Evolutionary conservation across 179 eudicot species (phyloP).

Genomic region (Amaranthus tricolor): DNA sequence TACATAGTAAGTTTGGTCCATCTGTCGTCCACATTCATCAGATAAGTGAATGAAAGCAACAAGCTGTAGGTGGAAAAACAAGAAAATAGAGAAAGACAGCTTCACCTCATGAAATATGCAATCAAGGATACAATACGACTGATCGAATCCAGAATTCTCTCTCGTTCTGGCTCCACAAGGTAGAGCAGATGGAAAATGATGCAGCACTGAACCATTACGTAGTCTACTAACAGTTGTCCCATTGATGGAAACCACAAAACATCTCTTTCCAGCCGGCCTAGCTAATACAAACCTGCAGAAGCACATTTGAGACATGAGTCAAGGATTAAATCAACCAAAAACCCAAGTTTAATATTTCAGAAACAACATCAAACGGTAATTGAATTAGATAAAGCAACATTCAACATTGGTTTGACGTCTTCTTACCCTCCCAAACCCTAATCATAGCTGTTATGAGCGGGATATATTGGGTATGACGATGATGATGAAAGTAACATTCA

Average conservation of each 20-base stretch:
- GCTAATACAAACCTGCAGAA: conserved; percentile 75
- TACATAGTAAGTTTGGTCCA: conserved; percentile 91
- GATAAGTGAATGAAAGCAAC: conserved; percentile 2
- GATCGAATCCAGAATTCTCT: conserved; percentile 57
- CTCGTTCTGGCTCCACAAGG: conserved; percentile 82
- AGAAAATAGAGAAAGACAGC: conserved; percentile 4
- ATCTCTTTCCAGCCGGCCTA: conserved; percentile 94
- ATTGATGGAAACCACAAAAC: conserved; percentile 92
- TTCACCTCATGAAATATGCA: conserved; percentile 95
- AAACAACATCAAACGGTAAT: too few species aligned
- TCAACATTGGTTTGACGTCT: too few species aligned
- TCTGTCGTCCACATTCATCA: conserved; percentile 41
- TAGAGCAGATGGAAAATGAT: conserved; percentile 87
- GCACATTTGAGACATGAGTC: background rate
- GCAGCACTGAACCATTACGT: conserved; percentile 79
- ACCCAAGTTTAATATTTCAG: background rate
- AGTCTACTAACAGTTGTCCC: conserved; percentile 90
- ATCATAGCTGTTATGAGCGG: too few species aligned
- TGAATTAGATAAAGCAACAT: too few species aligned
- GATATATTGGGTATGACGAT: too few species aligned
- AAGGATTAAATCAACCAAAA: background rate
- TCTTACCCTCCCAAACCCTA: too few species aligned
- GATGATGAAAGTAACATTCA: too few species aligned
- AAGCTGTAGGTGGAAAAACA: background rate
- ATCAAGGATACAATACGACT: conserved; percentile 87